Conservation (phyloP, 306 rosid species). For the Vigna nakashimae region DNA sequence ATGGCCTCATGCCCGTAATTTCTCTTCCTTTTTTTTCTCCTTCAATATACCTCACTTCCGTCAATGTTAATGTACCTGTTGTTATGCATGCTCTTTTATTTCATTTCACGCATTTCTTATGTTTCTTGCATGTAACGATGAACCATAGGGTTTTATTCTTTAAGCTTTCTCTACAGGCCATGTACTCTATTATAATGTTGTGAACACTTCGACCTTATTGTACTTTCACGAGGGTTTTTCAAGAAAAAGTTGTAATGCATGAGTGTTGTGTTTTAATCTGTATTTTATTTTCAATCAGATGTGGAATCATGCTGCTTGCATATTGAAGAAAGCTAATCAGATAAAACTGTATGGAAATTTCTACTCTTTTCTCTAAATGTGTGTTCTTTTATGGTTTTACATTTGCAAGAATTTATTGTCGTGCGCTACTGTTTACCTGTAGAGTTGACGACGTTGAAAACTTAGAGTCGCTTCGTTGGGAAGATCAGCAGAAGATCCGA, state of each 20-base stretch:
- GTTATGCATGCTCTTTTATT: background rate
- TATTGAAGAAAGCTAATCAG: constrained; percentile 85
- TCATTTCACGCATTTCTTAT: constrained; percentile 4
- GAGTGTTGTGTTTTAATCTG: constrained; percentile 30
- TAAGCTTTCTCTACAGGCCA: background rate
- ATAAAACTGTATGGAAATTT: constrained; percentile 74
- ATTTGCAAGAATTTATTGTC: constrained; percentile 29
- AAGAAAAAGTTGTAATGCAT: background rate
- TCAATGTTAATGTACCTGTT: background rate
- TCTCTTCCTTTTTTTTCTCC: background rate
- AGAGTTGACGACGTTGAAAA: constrained; percentile 93
- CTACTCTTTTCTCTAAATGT: constrained; percentile 27
- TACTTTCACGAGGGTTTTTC: background rate
- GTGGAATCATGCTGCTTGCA: constrained; percentile 92
- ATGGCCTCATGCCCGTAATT: constrained; percentile 89
- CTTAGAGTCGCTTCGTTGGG: constrained; percentile 88
- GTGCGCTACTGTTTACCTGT: constrained; percentile 22
- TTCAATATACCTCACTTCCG: background rate
- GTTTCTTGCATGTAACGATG: background rate
- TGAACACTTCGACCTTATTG: background rate
- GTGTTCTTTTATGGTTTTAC: constrained; percentile 28
- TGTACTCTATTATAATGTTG: background rate
- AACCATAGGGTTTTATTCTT: constrained; percentile 2
- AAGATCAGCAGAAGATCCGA: constrained; percentile 89
- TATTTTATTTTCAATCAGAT: constrained; percentile 58